phyloP scores from a whole-genome alignment of 495 filamentous ascomycete genomes.

The Hypoxylon intermedium region DNA sequence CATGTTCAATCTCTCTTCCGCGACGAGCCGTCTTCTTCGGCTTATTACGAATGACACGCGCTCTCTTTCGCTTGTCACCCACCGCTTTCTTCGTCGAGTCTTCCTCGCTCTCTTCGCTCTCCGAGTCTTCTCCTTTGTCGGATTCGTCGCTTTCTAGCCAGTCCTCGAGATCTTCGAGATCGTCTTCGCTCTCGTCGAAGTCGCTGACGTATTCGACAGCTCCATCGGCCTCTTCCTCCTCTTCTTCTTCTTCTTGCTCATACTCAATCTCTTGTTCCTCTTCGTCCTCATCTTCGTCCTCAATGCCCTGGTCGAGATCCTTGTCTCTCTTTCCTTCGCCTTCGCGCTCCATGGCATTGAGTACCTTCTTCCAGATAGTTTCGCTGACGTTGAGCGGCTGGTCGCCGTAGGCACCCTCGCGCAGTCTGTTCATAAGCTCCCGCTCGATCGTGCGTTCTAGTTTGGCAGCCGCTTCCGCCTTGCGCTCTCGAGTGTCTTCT shows the following conservation, averaged over 20 bases:
- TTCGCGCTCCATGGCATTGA: slow-evolving; percentile 83
- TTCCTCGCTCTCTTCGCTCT: slow-evolving; percentile 59
- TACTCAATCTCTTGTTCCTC: slow-evolving; percentile 73
- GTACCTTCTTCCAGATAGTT: slow-evolving; percentile 95
- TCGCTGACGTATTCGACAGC: slow-evolving; percentile 83
- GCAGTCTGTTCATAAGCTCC: slow-evolving; percentile 88
- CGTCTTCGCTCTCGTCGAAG: slow-evolving; percentile 61
- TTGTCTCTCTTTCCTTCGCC: slow-evolving; percentile 85
- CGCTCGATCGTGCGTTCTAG: slow-evolving; percentile 95
- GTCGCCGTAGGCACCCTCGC: slow-evolving; percentile 94
- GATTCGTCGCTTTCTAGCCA: slow-evolving; percentile 60
- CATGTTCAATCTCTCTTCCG: slow-evolving; percentile 74
- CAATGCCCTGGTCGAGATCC: slow-evolving; percentile 83
- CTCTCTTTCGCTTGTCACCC: slow-evolving; percentile 74
- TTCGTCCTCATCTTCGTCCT: slow-evolving; percentile 78
- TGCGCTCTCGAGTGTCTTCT: slow-evolving; percentile 90
- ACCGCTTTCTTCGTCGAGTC: slow-evolving; percentile 51
- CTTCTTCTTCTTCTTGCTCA: slow-evolving; percentile 66
- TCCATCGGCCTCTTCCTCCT: slow-evolving; percentile 69
- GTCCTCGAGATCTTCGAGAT: slow-evolving; percentile 58
- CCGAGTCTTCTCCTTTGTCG: slow-evolving; percentile 55
- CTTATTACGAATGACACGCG: slow-evolving; percentile 60
- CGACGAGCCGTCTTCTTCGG: slow-evolving; percentile 67
- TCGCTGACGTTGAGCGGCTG: slow-evolving; percentile 93
- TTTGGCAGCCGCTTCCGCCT: slow-evolving; percentile 93